Evolutionary conservation across 495 filamentous ascomycete species (phyloP).

Genomic region (Paragyromitra xinjiangensis): DNA sequence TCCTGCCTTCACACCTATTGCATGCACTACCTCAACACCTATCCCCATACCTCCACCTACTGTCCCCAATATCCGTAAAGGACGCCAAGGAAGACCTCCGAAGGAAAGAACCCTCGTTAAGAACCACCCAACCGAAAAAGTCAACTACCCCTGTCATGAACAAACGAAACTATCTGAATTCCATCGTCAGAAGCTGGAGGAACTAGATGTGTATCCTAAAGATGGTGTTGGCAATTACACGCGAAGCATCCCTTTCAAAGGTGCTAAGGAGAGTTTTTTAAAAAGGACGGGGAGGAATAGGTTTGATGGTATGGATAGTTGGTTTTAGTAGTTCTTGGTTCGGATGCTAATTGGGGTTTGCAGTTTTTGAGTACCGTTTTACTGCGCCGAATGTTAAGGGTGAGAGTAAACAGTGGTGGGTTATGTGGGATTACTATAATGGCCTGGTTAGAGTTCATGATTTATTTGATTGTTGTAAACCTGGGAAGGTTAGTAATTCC

Average conservation of each 20-base stretch:
- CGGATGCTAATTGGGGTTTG: slow-evolving; percentile 29
- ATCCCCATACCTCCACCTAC: background rate
- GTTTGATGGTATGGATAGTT: slow-evolving; percentile 76
- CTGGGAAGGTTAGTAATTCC: slow-evolving; percentile 73
- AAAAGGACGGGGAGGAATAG: slow-evolving; percentile 84
- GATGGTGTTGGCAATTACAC: slow-evolving; percentile 73
- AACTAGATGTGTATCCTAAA: slow-evolving; percentile 71
- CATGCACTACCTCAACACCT: slow-evolving; percentile 6
- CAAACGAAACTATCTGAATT: slow-evolving; percentile 42
- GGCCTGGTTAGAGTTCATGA: slow-evolving; percentile 95
- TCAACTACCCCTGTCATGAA: slow-evolving; percentile 54
- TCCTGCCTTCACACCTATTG: background rate
- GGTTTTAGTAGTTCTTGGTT: background rate
- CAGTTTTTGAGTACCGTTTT: slow-evolving; percentile 96
- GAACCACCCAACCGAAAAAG: slow-evolving; percentile 52
- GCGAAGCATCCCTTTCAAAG: slow-evolving; percentile 89
- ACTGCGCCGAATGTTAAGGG: slow-evolving; percentile 66
- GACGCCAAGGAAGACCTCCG: slow-evolving; percentile 33
- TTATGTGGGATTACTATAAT: slow-evolving; percentile 97
- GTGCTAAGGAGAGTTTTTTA: slow-evolving; percentile 86
- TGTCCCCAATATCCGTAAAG: slow-evolving; percentile 21
- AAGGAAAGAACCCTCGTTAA: slow-evolving; percentile 43
- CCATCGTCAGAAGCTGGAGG: slow-evolving; percentile 61
- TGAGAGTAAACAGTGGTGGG: slow-evolving; percentile 71
- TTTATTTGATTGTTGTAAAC: slow-evolving; percentile 88